Evolutionary conservation across 2,329 filamentous ascomycete genomes (phyloP).

Genomic region (Rosellinia necatrix): DNA sequence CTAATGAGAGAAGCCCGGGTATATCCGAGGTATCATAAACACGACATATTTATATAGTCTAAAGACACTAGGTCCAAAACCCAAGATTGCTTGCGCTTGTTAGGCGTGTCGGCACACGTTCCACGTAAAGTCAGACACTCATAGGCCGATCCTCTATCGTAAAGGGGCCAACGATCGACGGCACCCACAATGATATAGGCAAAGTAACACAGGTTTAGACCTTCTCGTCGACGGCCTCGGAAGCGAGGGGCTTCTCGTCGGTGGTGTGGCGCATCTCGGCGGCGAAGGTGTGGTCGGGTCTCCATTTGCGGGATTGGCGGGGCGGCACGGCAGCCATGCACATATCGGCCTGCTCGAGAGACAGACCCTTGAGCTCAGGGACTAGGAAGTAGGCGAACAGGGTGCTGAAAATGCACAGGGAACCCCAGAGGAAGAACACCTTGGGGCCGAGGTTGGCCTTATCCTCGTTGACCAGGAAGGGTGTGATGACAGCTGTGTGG

Average conservation of each 20-base stretch:
- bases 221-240: slow-evolving; percentile 35
- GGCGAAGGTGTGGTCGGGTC: slow-evolving; percentile 43
- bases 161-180: slow-evolving; percentile 18
- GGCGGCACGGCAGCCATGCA: slow-evolving; percentile 57
- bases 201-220: slow-evolving; percentile 24
- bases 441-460: slow-evolving; percentile 47
- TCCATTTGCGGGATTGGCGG: slow-evolving; percentile 43
- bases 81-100: neutral
- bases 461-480: slow-evolving; percentile 68
- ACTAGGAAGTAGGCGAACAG: slow-evolving; percentile 64
- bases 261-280: slow-evolving; percentile 39
- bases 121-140: slow-evolving; percentile 7
- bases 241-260: slow-evolving; percentile 33
- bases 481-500: slow-evolving; percentile 61
- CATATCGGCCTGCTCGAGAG: slow-evolving; percentile 74
- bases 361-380: slow-evolving; percentile 76
- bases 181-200: neutral
- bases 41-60: slow-evolving; percentile 21
- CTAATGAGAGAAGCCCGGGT: slow-evolving; percentile 13
- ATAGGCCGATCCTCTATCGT: slow-evolving; percentile 12
- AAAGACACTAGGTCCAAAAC: slow-evolving; percentile 6
- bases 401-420: slow-evolving; percentile 58
- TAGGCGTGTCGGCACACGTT: slow-evolving; percentile 19
- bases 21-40: slow-evolving; percentile 23
- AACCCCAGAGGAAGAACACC: slow-evolving; percentile 66